These are phyloP conservation scores for Globisporangium spiculum DNA, from an alignment of 352 stramenopile species.

Conservation along the genomic window DNA sequence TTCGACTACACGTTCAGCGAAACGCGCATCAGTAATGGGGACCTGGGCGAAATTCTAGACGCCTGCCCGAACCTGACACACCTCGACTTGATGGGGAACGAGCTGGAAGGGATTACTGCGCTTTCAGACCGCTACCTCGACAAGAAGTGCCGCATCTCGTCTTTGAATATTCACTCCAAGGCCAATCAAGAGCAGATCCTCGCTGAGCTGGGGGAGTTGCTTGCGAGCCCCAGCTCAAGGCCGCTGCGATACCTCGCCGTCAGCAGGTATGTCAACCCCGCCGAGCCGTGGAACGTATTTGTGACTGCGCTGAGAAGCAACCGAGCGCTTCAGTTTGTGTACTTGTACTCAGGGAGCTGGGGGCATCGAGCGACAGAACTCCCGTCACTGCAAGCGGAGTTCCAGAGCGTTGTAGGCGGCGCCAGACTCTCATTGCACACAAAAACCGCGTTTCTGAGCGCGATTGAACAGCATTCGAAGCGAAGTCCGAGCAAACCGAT, in stretches of 20 bases:
- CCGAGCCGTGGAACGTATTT: background rate
- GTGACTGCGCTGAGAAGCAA: background rate
- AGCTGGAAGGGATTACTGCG: slow-evolving; percentile 18
- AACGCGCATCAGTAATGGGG: slow-evolving; percentile 11
- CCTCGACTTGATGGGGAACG: slow-evolving; percentile 21
- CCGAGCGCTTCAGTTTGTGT: slow-evolving; percentile 4
- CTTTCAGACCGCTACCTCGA: slow-evolving; percentile 15
- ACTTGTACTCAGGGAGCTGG: slow-evolving; percentile 1
- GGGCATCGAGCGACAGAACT: background rate
- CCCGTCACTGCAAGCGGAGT: slow-evolving; percentile 9
- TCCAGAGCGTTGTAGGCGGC: slow-evolving; percentile 8
- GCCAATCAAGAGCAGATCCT: slow-evolving; percentile 11
- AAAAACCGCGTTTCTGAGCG: slow-evolving; percentile 29
- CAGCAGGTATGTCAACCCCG: background rate
- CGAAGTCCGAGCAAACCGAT: background rate
- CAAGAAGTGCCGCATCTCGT: slow-evolving; percentile 16
- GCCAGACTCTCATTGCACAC: slow-evolving; percentile 14
- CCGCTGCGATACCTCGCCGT: slow-evolving; percentile 21
- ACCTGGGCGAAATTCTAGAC: slow-evolving; percentile 21
- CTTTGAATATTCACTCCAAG: slow-evolving; percentile 19
- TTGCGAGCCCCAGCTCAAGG: slow-evolving; percentile 12
- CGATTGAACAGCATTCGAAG: slow-evolving; percentile 17
- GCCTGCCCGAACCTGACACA: slow-evolving; percentile 24
- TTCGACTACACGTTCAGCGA: slow-evolving; percentile 18
- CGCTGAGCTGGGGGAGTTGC: slow-evolving; percentile 17